phyloP scores from a whole-genome alignment of 2,329 filamentous ascomycete species.

The Cladosporium sp. region DNA sequence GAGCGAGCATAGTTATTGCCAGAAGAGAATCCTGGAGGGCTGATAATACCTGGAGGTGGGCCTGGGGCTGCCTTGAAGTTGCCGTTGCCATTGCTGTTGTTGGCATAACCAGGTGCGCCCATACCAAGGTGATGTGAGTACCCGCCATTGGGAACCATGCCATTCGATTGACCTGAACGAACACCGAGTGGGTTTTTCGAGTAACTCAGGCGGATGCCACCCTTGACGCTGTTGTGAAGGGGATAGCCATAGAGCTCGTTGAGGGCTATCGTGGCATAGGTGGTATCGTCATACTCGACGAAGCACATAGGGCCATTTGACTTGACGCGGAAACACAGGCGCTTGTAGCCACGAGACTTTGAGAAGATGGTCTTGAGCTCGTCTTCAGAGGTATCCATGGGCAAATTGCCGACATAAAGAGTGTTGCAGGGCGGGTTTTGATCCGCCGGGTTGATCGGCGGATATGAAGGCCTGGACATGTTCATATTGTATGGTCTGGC shows the following conservation, averaged over 20 bases:
- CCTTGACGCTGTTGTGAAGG: constrained; percentile 89
- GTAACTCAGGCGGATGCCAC: constrained; percentile 92
- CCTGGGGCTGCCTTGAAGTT: constrained; percentile 55
- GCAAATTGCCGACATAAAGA: constrained; percentile 95
- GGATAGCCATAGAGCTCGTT: constrained; percentile 85
- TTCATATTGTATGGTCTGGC: constrained; percentile 58
- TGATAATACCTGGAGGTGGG: constrained; percentile 78
- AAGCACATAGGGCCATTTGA: constrained; percentile 98
- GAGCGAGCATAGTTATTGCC: constrained; percentile 15
- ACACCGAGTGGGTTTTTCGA: constrained; percentile 97
- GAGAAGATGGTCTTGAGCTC: constrained; percentile 93
- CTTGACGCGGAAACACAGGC: constrained; percentile 92
- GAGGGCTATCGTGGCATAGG: constrained; percentile 86
- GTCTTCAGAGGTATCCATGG: constrained; percentile 88
- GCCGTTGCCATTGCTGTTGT: constrained; percentile 35
- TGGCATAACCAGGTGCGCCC: constrained; percentile 45
- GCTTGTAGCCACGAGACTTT: constrained; percentile 91
- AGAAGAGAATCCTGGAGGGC: constrained; percentile 58
- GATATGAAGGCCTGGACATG: constrained; percentile 68
- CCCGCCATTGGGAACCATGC: constrained; percentile 53
- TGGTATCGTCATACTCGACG: constrained; percentile 94
- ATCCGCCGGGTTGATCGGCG: constrained; percentile 89
- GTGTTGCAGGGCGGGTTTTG: constrained; percentile 98
- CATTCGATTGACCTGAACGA: constrained; percentile 69
- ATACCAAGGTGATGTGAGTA: constrained; percentile 55